Evolutionary conservation across 164 flowering plant species (phyloP).

Genomic region (Paratinospora sagittata): DNA sequence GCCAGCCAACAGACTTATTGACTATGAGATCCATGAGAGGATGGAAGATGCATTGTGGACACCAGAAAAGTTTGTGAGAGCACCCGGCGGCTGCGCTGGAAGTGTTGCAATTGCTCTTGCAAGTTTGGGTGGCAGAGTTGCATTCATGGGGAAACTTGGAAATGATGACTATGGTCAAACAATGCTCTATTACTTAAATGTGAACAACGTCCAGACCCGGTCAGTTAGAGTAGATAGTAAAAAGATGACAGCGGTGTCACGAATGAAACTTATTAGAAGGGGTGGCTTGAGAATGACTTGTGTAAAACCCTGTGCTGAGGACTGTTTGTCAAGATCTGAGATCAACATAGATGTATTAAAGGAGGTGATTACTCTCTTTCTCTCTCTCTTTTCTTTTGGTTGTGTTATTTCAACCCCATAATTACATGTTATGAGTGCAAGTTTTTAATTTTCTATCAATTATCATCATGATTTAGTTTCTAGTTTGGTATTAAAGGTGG

Average conservation of each 20-base stretch:
- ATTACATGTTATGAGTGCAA: not conserved
- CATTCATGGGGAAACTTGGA: constrained; percentile 93
- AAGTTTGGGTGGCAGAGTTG: constrained; percentile 75
- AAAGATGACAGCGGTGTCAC: constrained; percentile 34
- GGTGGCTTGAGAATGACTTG: constrained; percentile 55
- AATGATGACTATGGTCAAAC: constrained; percentile 72
- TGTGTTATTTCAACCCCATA: too few relatives aligned
- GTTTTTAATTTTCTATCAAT: not conserved
- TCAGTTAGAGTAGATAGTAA: constrained; percentile 54
- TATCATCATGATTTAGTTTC: not conserved
- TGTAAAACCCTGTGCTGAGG: constrained; percentile 71
- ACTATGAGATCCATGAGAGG: constrained; percentile 64
- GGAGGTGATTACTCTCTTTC: constrained; percentile 57
- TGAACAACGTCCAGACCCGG: constrained; percentile 67
- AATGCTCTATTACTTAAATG: constrained; percentile 61
- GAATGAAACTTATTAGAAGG: constrained; percentile 64
- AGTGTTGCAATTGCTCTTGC: constrained; percentile 79
- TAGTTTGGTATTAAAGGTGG: not conserved
- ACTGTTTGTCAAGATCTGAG: constrained; percentile 66
- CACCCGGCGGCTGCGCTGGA: constrained; percentile 31
- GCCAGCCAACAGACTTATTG: constrained; percentile 73
- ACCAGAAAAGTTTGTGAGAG: constrained; percentile 18
- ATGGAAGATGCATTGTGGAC: constrained; percentile 38
- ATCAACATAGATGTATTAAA: constrained; percentile 82
- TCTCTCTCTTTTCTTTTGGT: not conserved